Base-by-base conservation (phyloP, 345 rosid species). In the Conringia planisiliqua region DNA sequence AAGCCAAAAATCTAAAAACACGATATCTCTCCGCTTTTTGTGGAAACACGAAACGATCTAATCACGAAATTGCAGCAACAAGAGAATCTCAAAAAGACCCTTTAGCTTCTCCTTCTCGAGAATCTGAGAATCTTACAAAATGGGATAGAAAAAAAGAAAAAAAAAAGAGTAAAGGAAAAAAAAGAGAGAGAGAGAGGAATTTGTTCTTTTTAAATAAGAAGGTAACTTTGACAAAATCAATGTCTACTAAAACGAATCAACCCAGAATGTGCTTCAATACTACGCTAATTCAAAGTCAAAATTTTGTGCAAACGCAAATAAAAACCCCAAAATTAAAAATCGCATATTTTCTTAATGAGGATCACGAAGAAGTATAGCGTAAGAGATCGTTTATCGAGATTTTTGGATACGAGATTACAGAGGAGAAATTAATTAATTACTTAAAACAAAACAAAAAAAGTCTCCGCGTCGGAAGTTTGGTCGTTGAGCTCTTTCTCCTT, bases 211-310 rank as follows among this genome's bases (percentile, higher is more conserved):
- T 5, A 52, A n/a, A 52, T 11, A 27, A 47, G 80, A 60, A 57
- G 3, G 47, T 14, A 65, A 51, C 56, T 77, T 76, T 70, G 80
- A 76, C 58, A 68, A 74, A 83, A 68, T 38, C 75, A 65, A 64
- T 57, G 75, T 59, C 60, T 58, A 43, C 36, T 14, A 7, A 66
- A 71, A 60, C 73, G 81, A 65, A 75, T 46, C 39, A 76, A 73
- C 43, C 64, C 64, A 80, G 77, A 66, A 73, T 73, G 85, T 51
- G 77, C 81, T 79, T 78, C 73, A 81, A 66, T 38, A 68, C 70
- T 60, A 83, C 81, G 89, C 87, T 70, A 71, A 46, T 30, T 76
- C 79, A 77, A 84, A 84, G 87, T 80, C 87, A 82, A 82, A 73
- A 35, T 36, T 70, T 76, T 65, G 66, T 43, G 75, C 60, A 51